Evolutionary conservation across 2,329 filamentous ascomycete species (phyloP).

Genomic region (Diplodia sapinea): DNA sequence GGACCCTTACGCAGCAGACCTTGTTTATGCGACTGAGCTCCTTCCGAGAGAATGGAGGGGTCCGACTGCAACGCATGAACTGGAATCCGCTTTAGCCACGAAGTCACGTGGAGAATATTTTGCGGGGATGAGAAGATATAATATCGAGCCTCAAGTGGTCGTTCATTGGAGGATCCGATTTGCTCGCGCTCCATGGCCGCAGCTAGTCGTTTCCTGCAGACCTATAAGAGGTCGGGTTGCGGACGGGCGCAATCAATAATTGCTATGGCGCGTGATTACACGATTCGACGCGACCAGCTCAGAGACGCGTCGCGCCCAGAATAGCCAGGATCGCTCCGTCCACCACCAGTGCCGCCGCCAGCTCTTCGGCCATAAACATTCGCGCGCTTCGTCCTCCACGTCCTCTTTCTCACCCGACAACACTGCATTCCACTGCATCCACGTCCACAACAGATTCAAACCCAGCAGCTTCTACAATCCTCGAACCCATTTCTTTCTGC

Average conservation of each 20-base stretch:
- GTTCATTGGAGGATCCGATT: neutral
- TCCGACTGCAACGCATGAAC: neutral
- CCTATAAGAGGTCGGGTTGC: neutral
- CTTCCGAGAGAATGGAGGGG: neutral
- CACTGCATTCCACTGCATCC: conserved; percentile 13
- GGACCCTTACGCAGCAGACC: too few relatives aligned
- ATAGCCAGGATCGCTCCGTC: conserved; percentile 20
- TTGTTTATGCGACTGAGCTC: neutral
- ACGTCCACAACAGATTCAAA: conserved; percentile 3
- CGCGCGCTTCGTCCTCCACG: conserved; percentile 19
- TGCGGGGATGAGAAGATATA: neutral
- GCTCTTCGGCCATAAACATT: conserved; percentile 29
- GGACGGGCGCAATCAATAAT: conserved; percentile 9
- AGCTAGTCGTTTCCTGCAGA: neutral
- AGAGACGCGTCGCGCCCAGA: conserved; percentile 26
- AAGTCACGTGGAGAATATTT: conserved; percentile 1
- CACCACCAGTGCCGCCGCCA: conserved; percentile 24
- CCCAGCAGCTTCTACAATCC: neutral
- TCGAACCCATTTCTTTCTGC: neutral
- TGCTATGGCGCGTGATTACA: conserved; percentile 18
- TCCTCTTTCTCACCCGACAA: conserved; percentile 8
- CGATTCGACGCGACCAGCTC: conserved; percentile 18
- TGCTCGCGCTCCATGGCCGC: neutral
- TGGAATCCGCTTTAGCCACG: conserved; percentile 4
- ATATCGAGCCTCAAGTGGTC: neutral